These are phyloP conservation scores for Rhodotorula graminis DNA, from an alignment of 768 basidiomycete genomes.

Conservation along the genomic window DNA sequence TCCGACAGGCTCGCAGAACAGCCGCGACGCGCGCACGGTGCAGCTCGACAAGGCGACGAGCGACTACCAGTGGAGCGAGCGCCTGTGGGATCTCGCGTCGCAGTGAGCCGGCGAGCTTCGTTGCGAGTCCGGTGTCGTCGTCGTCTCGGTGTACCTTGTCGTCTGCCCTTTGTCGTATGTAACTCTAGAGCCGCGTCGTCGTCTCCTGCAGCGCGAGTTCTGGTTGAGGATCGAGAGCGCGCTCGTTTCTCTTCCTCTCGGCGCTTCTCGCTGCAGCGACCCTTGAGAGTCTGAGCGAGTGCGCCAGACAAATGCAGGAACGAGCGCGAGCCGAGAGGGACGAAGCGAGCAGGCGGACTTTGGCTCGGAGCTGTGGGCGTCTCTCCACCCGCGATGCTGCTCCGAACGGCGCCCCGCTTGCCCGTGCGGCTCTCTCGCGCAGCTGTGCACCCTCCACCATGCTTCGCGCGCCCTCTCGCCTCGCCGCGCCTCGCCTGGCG, in stretches of 20 bases:
- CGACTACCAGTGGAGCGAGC: conserved; percentile 31
- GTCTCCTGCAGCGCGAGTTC: too few relatives aligned
- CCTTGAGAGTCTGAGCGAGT: too few relatives aligned
- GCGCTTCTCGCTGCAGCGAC: too few relatives aligned
- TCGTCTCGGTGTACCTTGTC: not conserved
- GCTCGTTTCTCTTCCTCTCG: too few relatives aligned
- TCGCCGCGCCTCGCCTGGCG: not conserved
- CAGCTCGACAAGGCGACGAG: conserved; percentile 15
- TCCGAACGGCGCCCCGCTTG: not conserved
- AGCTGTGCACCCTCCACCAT: not conserved
- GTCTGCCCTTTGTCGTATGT: not conserved
- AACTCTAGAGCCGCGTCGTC: not conserved
- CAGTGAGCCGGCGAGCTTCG: not conserved
- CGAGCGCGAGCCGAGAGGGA: too few relatives aligned
- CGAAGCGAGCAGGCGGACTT: too few relatives aligned
- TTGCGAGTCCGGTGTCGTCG: not conserved
- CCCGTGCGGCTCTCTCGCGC: not conserved
- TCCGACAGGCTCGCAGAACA: conserved; percentile 19
- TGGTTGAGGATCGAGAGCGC: not conserved
- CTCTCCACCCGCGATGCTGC: not conserved
- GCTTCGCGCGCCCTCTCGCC: not conserved
- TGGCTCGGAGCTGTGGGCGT: not conserved
- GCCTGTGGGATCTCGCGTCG: conserved; percentile 26
- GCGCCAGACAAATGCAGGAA: too few relatives aligned
- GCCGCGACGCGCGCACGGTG: conserved; percentile 27